Base-by-base conservation (phyloP, 2,329 filamentous ascomycete genomes). In the Neopestalotiopsis sp. region DNA sequence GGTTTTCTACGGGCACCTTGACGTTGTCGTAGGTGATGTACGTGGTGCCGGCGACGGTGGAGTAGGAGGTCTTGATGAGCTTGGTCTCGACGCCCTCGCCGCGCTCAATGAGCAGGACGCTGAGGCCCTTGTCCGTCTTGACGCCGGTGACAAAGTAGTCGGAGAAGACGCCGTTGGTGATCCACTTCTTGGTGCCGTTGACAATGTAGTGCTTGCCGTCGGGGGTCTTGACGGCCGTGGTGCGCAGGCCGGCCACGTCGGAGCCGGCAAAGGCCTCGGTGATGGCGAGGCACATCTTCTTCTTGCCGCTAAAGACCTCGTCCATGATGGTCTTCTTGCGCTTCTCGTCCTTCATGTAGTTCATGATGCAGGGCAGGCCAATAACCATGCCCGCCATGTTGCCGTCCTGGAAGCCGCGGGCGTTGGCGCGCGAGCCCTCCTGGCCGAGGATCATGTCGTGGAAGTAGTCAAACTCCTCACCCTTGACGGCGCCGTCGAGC, bases 311-410 rank as follows among this genome's bases (percentile, higher is more conserved):
- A 73, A 97, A 87, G 61, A 94, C 91, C 75, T 96, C 92, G 45
- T 90, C 85, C 42, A 90, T 88, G 61, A 97, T 86, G 66, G 85
- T 86, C 73, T 90, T 86, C 81, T 90, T 91, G 74, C 93, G 87
- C 57, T 83, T 83, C 68, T 89, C 84, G 75, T 95, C 87, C 65
- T 87, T 89, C 79, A 92, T 88, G 85, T 91, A 97, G 83, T 95
- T 91, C 77, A 94, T 87, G 30, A 97, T 89, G 12, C 93, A 93
- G 1, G 94, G 93, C 72, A 97, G 82, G 53, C 90, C 90, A 73
- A 97, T 97, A 34, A 91, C 90, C 92, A 97, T 94, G 66, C 94
- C 94, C 2, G 93, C 91, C 88, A 97, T 89, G 81, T 94, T 95
- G 3, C 93, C 94, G 78, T 97, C 94, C 79, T 94, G 90, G 81